Conservation (phyloP, 495 filamentous ascomycete genomes). For the Penicillium subrubescens region DNA sequence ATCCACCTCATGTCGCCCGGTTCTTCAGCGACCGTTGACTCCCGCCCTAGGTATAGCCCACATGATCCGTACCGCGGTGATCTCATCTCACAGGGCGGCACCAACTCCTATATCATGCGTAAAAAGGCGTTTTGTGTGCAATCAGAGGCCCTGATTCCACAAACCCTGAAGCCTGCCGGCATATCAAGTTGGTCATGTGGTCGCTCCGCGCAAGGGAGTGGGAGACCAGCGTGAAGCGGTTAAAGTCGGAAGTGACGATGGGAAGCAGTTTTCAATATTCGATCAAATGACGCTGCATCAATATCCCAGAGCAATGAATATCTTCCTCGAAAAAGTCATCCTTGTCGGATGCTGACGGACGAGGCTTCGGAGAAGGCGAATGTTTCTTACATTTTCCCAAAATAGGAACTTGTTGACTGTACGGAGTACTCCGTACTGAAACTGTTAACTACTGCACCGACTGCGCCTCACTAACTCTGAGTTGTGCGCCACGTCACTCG, state of each 20-base stretch:
- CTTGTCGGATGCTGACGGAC: background rate
- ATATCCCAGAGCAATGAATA: background rate
- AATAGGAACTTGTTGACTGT: conserved; percentile 14
- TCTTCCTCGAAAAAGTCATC: background rate
- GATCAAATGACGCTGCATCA: background rate
- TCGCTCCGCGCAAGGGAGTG: conserved; percentile 13
- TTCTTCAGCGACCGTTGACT: conserved; percentile 18
- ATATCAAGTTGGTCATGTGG: conserved; percentile 36
- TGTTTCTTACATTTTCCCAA: conserved; percentile 12
- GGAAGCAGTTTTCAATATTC: background rate
- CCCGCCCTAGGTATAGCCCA: background rate
- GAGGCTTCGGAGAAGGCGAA: conserved; percentile 12
- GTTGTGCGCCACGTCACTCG: conserved; percentile 24
- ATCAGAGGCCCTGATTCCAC: conserved; percentile 14
- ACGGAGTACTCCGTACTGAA: too few species aligned
- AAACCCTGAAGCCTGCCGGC: conserved; percentile 31
- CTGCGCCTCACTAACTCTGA: conserved; percentile 13
- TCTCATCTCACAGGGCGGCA: conserved; percentile 26
- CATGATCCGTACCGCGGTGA: conserved; percentile 13
- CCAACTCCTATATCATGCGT: conserved; percentile 8
- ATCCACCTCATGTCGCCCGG: background rate
- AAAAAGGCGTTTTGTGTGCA: conserved; percentile 16
- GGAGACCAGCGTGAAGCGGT: conserved; percentile 2
- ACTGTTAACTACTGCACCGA: background rate
- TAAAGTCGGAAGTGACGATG: conserved; percentile 10